Evolutionary conservation across 2,329 filamentous ascomycete genomes (phyloP), one percentile per base, ranked within the genome.

Genomic region (Exophiala oligosperma): DNA sequence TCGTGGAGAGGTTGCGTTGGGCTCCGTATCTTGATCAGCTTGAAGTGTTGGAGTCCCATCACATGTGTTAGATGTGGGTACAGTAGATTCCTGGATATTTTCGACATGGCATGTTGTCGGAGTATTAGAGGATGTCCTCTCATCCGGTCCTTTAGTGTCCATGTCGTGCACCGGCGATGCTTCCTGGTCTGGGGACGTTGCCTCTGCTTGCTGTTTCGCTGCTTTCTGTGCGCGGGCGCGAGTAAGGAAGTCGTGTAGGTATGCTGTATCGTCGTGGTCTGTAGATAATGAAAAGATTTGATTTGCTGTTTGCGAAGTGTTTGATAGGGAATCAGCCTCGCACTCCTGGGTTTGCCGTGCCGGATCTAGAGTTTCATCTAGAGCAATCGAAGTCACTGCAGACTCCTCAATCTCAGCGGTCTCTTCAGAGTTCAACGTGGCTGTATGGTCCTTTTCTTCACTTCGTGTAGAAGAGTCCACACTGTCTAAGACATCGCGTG

Each of bases 221-320:
- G 57, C 60, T 48, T 63, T 64, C 56, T 43, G 53, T 26, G 64
- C 63, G 41, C 57, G 52, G n/a, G 58, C 56, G 11, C 64, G 60
- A 49, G 59, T 57, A 9, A 68, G 44, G 54, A 67, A 68, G 17
- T 56, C 55, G 38, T 65, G 61, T 6, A 68, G 57, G 52, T 60
- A 66, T n/a, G 64, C 64, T n/a, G 64, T 65, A 40, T 67, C 62
- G 43, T 67, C 66, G 41, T 67, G 32, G 41, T 65, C 61, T 21
- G 51, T 43, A 9, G 52, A 44, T 14, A 32, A 17, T 11, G 46
- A 4, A 29, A 17, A 4, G 4, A 17, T 7, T 48, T 48, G 46
- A 9, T 11, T 29, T 4, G 14, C n/a, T 3, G 46, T 8, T 29
- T 48, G 46, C n/a, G 8, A n/a, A 48, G 46, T 48, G 46, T 14